phyloP scores from a whole-genome alignment of 768 basidiomycete genomes.

The Tricholoma saponaceum region DNA sequence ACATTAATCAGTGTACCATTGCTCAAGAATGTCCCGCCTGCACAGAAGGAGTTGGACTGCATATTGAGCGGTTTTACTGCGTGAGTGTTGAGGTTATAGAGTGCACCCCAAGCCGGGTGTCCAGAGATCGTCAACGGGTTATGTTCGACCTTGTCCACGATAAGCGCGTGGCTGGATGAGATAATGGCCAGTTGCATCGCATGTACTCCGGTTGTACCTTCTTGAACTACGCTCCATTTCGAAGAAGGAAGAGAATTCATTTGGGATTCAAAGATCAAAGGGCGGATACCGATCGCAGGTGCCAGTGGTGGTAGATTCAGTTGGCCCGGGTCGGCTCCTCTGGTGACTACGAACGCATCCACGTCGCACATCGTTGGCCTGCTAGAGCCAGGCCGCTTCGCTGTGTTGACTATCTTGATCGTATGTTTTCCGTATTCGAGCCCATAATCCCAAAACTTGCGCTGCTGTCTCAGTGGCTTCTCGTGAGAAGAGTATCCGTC shows the following conservation, averaged over 20 bases:
- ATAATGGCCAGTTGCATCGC: slow-evolving; percentile 76
- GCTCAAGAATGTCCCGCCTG: slow-evolving; percentile 71
- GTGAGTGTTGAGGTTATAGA: slow-evolving; percentile 68
- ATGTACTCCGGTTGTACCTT: slow-evolving; percentile 69
- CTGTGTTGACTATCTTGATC: slow-evolving; percentile 59
- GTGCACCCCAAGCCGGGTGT: slow-evolving; percentile 78
- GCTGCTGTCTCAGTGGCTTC: slow-evolving; percentile 47
- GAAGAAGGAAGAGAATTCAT: not conserved
- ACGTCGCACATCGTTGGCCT: slow-evolving; percentile 42
- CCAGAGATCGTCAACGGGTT: slow-evolving; percentile 71
- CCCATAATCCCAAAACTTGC: slow-evolving; percentile 58
- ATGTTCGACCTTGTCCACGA: slow-evolving; percentile 85
- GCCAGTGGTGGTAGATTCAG: slow-evolving; percentile 1
- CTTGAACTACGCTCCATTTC: slow-evolving; percentile 57
- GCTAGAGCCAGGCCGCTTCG: slow-evolving; percentile 31
- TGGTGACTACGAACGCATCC: slow-evolving; percentile 66
- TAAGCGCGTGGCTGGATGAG: slow-evolving; percentile 63
- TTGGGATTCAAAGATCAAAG: slow-evolving; percentile 7
- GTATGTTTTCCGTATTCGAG: slow-evolving; percentile 52
- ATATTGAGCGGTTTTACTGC: slow-evolving; percentile 57
- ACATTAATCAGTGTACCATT: slow-evolving; percentile 79
- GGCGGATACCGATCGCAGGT: not conserved
- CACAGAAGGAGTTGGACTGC: slow-evolving; percentile 83
- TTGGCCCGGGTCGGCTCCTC: slow-evolving; percentile 22
- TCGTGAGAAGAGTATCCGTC: slow-evolving; percentile 37